Conservation (phyloP, 305 asterid genomes). For the Solanum hybrid region DNA sequence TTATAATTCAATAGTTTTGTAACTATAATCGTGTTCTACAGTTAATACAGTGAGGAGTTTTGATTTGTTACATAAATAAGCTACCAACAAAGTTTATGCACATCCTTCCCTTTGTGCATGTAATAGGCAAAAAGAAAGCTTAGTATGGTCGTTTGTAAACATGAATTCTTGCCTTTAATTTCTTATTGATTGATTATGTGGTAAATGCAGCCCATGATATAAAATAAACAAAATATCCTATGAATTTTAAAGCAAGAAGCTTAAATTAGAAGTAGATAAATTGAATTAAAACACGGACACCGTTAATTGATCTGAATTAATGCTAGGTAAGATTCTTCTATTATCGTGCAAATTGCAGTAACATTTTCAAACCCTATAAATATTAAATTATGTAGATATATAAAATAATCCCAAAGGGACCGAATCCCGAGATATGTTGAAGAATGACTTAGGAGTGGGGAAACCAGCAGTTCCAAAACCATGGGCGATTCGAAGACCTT, state of each 20-base stretch:
- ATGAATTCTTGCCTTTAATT: background rate
- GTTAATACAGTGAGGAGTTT: background rate
- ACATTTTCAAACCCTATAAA: background rate
- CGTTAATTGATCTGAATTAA: background rate
- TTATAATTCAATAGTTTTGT: background rate
- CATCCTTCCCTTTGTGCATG: background rate
- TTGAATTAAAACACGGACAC: background rate
- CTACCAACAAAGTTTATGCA: background rate
- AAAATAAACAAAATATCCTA: background rate
- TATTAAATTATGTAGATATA: background rate
- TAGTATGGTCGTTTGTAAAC: background rate
- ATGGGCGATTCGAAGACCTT: background rate
- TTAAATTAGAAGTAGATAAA: background rate
- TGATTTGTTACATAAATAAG: background rate
- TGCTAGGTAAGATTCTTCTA: background rate
- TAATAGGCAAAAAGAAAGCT: background rate
- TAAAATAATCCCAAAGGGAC: background rate
- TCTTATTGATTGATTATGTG: background rate
- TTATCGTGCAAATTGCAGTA: background rate
- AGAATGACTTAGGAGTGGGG: background rate
- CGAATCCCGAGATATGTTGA: background rate
- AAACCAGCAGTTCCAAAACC: slow-evolving; percentile 5
- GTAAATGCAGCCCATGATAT: background rate
- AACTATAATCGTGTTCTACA: background rate
- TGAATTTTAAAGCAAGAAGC: slow-evolving; percentile 16